Percentiles rank a stretch among this genome's conserved stretches.
These are phyloP conservation scores for Botrytis sinoallii DNA, from an alignment of 2,329 filamentous ascomycete genomes.

Conservation along the genomic window DNA sequence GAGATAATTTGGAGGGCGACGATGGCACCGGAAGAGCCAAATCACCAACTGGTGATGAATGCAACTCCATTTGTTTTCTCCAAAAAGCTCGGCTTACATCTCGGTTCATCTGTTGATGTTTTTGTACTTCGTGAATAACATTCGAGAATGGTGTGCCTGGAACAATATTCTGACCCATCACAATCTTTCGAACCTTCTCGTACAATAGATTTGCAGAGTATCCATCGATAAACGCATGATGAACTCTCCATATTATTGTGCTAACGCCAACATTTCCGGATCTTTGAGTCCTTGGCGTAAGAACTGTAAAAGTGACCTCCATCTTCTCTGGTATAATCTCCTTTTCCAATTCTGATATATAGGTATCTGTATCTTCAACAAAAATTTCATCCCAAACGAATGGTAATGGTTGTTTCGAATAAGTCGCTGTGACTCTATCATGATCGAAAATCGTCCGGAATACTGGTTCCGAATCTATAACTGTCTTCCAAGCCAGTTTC, in stretches of 20 bases:
- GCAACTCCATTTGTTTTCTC: conserved; percentile 11
- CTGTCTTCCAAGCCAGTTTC: conserved; percentile 34
- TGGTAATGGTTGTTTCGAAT: conserved; percentile 5
- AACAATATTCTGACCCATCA: neutral
- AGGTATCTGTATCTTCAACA: neutral
- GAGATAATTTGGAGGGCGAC: neutral
- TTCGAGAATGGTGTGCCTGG: neutral
- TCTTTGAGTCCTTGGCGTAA: neutral
- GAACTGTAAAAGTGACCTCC: conserved; percentile 3
- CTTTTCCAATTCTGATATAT: conserved; percentile 1
- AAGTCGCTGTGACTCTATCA: neutral
- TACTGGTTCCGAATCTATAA: conserved; percentile 33
- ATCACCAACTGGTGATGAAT: neutral
- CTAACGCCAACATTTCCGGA: neutral
- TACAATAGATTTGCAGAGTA: conserved; percentile 28
- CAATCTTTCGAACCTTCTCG: conserved; percentile 10
- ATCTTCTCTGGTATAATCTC: neutral
- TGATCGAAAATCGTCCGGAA: conserved; percentile 26
- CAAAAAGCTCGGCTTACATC: conserved; percentile 9
- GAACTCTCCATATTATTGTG: conserved; percentile 37
- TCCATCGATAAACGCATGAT: conserved; percentile 40
- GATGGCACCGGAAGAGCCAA: conserved; percentile 6
- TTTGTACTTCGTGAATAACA: neutral
- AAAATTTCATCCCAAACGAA: neutral
- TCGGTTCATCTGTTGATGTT: neutral